Conservation (phyloP, 352 stramenopile species). For the Globisporangium rhizosaccharum region DNA sequence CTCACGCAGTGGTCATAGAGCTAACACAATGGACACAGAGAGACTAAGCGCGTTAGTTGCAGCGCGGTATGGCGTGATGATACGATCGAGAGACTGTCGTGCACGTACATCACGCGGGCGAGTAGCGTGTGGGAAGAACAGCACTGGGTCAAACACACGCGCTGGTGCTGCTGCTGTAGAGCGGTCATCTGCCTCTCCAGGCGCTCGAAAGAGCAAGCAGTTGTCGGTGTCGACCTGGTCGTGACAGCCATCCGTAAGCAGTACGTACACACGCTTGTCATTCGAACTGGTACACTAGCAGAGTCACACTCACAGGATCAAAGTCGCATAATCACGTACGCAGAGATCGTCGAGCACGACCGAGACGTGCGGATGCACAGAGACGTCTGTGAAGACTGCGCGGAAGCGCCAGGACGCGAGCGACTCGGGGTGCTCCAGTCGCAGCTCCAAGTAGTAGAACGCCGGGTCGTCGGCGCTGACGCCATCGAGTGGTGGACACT, state of each 20-base stretch:
- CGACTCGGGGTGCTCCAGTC: constrained; percentile 32
- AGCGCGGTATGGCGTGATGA: no score
- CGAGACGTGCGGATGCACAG: constrained; percentile 15
- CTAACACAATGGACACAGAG: constrained; percentile 9
- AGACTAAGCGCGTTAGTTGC: constrained; percentile 1
- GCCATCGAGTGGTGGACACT: background rate
- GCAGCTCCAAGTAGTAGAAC: constrained; percentile 53
- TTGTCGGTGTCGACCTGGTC: constrained; percentile 39
- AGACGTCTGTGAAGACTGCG: constrained; percentile 40
- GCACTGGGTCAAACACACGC: constrained; percentile 34
- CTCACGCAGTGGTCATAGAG: constrained; percentile 46
- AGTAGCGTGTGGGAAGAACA: constrained; percentile 34
- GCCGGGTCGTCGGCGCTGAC: constrained; percentile 25
- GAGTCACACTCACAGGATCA: background rate
- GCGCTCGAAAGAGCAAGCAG: constrained; percentile 29
- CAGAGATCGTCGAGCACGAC: constrained; percentile 37
- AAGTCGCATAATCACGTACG: constrained; percentile 18
- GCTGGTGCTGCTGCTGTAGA: background rate
- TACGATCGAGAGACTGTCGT: background rate
- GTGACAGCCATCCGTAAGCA: background rate
- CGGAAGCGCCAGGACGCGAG: constrained; percentile 39
- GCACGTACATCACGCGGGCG: constrained; percentile 38
- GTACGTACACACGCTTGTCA: background rate
- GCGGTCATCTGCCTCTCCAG: background rate
- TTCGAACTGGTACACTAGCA: background rate